phyloP scores from a whole-genome alignment of 78 protist species.

The Dictyostelium purpureum region DNA sequence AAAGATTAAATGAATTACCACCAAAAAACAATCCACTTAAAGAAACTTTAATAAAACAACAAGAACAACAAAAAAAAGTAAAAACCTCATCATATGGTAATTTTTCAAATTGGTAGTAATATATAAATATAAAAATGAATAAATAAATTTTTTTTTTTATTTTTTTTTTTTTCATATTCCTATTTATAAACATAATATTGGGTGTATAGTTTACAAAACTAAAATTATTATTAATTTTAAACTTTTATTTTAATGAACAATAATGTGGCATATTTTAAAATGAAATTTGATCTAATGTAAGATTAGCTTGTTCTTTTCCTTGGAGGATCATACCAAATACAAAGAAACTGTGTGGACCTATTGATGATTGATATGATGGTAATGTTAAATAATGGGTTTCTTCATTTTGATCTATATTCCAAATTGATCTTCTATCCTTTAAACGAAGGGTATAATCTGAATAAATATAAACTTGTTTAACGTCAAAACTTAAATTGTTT shows the following conservation, averaged over 20 bases:
- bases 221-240: no score
- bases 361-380: background rate
- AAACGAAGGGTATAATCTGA: background rate
- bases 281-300: background rate
- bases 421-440: slow-evolving; percentile 11
- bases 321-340: background rate
- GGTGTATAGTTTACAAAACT: no score
- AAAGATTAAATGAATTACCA: background rate
- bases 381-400: background rate
- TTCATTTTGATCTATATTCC: slow-evolving; percentile 9
- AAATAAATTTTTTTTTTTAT: no score
- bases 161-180: no score
- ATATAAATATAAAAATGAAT: background rate
- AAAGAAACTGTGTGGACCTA: background rate
- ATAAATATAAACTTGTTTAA: slow-evolving; percentile 4
- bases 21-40: background rate
- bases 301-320: background rate
- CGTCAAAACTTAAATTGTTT: background rate
- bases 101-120: slow-evolving; percentile 33
- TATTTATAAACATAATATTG: no score
- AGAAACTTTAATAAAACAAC: background rate
- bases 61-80: background rate
- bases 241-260: no score
- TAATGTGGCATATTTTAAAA: slow-evolving; percentile 1
- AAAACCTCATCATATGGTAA: slow-evolving; percentile 15